Evolutionary conservation across 352 stramenopile genomes (phyloP).

Genomic region (Pythium brachiatum): DNA sequence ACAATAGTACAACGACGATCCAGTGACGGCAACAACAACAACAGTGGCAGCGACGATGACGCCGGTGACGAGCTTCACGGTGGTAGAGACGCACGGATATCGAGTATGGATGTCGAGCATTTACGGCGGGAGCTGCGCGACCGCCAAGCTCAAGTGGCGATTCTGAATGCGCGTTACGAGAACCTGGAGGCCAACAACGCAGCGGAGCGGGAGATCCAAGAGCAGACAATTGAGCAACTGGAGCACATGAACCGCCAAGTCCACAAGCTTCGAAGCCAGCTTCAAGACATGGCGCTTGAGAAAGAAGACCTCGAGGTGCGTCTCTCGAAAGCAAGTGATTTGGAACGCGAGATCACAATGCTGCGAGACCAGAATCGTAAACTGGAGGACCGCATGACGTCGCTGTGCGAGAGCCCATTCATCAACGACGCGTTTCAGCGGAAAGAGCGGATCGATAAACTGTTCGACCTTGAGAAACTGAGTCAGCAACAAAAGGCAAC

Average conservation of each 20-base stretch:
- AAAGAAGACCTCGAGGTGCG: constrained; percentile 77
- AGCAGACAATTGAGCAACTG: constrained; percentile 84
- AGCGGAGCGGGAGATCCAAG: constrained; percentile 87
- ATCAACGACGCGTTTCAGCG: constrained; percentile 90
- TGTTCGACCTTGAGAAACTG: constrained; percentile 83
- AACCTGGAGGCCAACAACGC: constrained; percentile 81
- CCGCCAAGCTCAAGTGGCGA: constrained; percentile 73
- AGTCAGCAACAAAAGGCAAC: constrained; percentile 73
- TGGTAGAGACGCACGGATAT: not conserved
- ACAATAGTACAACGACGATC: not conserved
- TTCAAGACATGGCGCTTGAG: constrained; percentile 76
- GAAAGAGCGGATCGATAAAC: constrained; percentile 82
- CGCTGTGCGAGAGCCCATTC: constrained; percentile 91
- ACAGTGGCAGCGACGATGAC: constrained; percentile 22
- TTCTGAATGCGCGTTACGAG: constrained; percentile 88
- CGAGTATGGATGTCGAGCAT: constrained; percentile 42
- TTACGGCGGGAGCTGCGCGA: constrained; percentile 78
- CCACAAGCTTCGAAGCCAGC: constrained; percentile 79
- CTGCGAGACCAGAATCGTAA: constrained; percentile 80
- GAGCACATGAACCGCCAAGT: constrained; percentile 92
- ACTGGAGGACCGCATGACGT: constrained; percentile 89
- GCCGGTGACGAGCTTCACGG: constrained; percentile 24
- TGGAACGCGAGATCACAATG: constrained; percentile 77
- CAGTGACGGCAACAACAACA: constrained; percentile 30
- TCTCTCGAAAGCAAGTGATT: constrained; percentile 56